Conservation (phyloP, 805 yeast species). For the Wickerhamiella hasegawae region DNA sequence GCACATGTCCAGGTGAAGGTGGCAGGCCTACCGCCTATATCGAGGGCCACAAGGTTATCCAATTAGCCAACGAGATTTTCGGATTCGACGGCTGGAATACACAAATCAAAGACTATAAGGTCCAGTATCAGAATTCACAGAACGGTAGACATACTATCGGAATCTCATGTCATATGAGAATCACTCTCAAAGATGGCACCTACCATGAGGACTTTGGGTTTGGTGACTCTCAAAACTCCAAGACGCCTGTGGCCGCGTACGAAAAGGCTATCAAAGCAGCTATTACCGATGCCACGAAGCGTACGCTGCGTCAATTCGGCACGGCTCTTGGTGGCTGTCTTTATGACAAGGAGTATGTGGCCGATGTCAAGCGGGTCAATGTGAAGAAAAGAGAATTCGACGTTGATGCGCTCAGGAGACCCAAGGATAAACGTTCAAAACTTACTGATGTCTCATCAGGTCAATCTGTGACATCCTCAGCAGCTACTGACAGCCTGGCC, state of each 20-base stretch:
- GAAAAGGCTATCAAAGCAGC: conserved; percentile 73
- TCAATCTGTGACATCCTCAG: too few relatives aligned
- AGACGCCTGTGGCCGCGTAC: conserved; percentile 39
- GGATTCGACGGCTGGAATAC: conserved; percentile 71
- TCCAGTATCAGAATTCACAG: conserved; percentile 31
- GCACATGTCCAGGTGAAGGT: conserved; percentile 36
- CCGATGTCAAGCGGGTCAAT: conserved; percentile 30
- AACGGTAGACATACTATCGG: conserved; percentile 15
- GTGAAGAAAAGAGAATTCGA: conserved; percentile 9
- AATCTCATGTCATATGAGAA: conserved; percentile 31
- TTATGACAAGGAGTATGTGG: conserved; percentile 36
- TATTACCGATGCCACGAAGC: conserved; percentile 53
- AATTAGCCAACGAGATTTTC: conserved; percentile 58
- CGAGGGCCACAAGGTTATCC: conserved; percentile 61
- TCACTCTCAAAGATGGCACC: conserved; percentile 57
- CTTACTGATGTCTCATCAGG: too few relatives aligned
- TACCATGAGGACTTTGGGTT: conserved; percentile 55
- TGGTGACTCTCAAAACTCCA: conserved; percentile 44
- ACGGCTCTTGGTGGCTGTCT: conserved; percentile 47
- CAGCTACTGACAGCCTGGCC: too few relatives aligned
- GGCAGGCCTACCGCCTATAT: conserved; percentile 36
- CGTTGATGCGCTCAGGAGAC: conserved; percentile 12
- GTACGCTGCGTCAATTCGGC: conserved; percentile 54
- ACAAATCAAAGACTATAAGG: conserved; percentile 38
- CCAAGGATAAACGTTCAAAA: too few relatives aligned